Evolutionary conservation across 805 yeast species (phyloP), one percentile per base, ranked within the genome.

Genomic region (Yarrowia sp.): DNA sequence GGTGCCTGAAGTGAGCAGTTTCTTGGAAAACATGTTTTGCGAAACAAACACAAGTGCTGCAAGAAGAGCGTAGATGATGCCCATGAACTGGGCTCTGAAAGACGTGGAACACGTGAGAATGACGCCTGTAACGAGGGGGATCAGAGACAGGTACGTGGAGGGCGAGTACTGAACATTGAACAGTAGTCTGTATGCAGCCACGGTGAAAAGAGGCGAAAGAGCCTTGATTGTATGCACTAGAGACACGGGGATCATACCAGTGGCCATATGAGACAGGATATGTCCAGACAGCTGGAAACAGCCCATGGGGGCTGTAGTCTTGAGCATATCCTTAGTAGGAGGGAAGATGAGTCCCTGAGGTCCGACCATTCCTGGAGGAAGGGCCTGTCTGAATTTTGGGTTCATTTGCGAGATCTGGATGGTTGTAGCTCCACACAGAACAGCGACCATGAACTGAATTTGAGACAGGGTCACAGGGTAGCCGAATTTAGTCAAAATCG

Each of bases 181-280:
- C 42, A 87, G 64, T 11, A 86, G 67, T 68, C 89, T 80, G 76
- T 92, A 92, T 47, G 90, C 89, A 35, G 85, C 75, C 11, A 95
- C 98, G 0, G 98, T 93, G 57, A 90, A 84, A 31, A 93, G 79
- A 2, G 99, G 99, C 36, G 96, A 87, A 42, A 93, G 79, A 1
- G 97, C 95, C 77, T 95, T 95, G 70, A 93, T 86, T 8, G 98
- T 92, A 75, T 93, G 98, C 18, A 95, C 98, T 68, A 92, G 78
- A 5, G 97, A 89, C n/a, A 95, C 97, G 0, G 97, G 97, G 61
- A 95, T 90, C 67, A 89, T 75, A 1, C 92, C 83, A 1, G 97
- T 92, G n/a, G 98, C 93, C 73, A 89, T 89, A 74, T 92, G 97
- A 8, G 96, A 85, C 13, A 96, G 84, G 67, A 92, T 85, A 75